Percentiles rank a stretch among this genome's conserved stretches.
Conservation (phyloP, 2,329 filamentous ascomycete species). For the Aaosphaeria arxii region DNA sequence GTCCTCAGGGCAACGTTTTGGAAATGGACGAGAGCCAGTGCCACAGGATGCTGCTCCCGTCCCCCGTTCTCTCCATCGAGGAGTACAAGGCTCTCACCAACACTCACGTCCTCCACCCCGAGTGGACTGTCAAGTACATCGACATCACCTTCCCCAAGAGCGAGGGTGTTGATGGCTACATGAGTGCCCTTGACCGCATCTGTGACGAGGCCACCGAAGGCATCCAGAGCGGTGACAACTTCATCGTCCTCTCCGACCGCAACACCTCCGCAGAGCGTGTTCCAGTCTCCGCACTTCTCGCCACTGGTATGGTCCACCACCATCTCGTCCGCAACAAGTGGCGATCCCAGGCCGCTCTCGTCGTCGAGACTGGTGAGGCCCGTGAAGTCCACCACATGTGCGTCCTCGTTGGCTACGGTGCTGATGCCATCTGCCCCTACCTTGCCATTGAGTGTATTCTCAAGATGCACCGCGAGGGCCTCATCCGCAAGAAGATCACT, state of each 20-base stretch:
- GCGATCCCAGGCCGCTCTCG: conserved; percentile 81
- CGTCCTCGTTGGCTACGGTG: conserved; percentile 93
- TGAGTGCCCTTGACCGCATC: conserved; percentile 83
- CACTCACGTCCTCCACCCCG: conserved; percentile 67
- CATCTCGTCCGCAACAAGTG: conserved; percentile 95
- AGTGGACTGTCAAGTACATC: conserved; percentile 86
- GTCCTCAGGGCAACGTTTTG: conserved; percentile 89
- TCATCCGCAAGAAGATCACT: conserved; percentile 85
- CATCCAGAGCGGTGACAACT: conserved; percentile 77
- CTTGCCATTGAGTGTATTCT: conserved; percentile 94
- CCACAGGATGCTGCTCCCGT: conserved; percentile 78
- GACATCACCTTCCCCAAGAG: conserved; percentile 91
- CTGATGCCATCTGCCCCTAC: conserved; percentile 91
- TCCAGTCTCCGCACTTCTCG: conserved; percentile 79
- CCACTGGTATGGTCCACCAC: conserved; percentile 91
- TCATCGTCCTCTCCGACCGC: conserved; percentile 87
- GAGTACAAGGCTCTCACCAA: conserved; percentile 87
- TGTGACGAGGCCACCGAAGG: conserved; percentile 81
- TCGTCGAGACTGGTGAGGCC: conserved; percentile 91
- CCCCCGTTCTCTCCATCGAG: conserved; percentile 82
- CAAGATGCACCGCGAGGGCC: conserved; percentile 89
- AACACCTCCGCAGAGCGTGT: conserved; percentile 80
- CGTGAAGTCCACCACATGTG: conserved; percentile 99
- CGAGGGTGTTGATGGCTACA: conserved; percentile 78
- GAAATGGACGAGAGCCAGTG: conserved; percentile 93